phyloP scores from a whole-genome alignment of 176 grass and related monocot genomes.

The Musa acuminata region DNA sequence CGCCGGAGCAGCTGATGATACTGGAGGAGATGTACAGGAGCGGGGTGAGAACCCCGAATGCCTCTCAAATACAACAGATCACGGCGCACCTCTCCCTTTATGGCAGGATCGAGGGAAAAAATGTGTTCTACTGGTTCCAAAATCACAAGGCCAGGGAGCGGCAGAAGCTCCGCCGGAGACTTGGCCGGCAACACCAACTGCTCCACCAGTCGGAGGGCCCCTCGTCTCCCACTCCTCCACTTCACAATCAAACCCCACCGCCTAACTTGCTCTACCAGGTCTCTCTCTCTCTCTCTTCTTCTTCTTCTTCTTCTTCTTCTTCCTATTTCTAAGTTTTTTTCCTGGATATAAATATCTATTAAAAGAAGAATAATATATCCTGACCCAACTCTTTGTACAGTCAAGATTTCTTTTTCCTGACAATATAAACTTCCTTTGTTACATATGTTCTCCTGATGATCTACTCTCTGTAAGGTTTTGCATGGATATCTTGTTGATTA shows the following conservation, averaged over 20 bases:
- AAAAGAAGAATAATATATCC: too few species aligned
- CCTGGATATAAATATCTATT: neutral
- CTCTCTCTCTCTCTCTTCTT: neutral
- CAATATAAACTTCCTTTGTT: too few species aligned
- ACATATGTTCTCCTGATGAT: too few species aligned
- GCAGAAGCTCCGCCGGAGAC: conserved; percentile 57
- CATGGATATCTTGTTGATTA: too few species aligned
- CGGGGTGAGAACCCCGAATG: conserved; percentile 66
- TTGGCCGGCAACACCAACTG: conserved; percentile 46
- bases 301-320: neutral
- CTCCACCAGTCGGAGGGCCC: conserved; percentile 3
- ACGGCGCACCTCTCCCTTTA: conserved; percentile 75
- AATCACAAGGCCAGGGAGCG: conserved; percentile 88
- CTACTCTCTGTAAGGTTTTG: too few species aligned
- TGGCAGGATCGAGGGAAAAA: conserved; percentile 86
- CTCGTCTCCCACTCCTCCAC: neutral
- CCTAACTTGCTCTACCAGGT: conserved; percentile 1
- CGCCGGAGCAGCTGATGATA: conserved; percentile 79
- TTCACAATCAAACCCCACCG: neutral
- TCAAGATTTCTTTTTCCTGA: too few species aligned
- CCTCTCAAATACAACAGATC: conserved; percentile 78
- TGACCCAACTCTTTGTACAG: too few species aligned
- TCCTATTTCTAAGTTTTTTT: neutral
- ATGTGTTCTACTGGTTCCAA: conserved; percentile 96
- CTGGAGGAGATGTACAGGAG: conserved; percentile 84